Conservation (phyloP, 1,139 yeast species). For the Yamadazyma dendronema region DNA sequence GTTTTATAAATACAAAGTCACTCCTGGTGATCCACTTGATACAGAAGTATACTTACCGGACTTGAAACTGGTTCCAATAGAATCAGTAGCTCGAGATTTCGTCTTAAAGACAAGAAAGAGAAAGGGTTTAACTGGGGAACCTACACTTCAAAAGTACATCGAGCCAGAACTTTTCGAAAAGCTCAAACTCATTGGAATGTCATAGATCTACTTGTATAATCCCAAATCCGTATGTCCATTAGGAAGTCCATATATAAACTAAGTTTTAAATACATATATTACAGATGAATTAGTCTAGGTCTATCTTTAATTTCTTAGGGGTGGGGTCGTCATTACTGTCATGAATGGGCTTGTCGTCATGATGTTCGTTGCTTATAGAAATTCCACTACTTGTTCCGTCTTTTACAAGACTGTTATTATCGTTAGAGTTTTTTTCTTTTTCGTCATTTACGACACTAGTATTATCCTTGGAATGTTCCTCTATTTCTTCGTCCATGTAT, state of each 20-base stretch:
- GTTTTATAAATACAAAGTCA: slow-evolving; percentile 71
- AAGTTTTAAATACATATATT: background rate
- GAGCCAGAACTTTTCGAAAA: slow-evolving; percentile 58
- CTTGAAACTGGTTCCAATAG: slow-evolving; percentile 69
- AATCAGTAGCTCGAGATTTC: slow-evolving; percentile 81
- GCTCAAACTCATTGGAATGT: slow-evolving; percentile 49
- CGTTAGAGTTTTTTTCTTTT: too few species aligned
- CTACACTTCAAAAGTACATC: slow-evolving; percentile 67
- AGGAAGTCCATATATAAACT: background rate
- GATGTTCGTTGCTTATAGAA: too few species aligned
- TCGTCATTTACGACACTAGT: background rate
- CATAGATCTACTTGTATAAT: too few species aligned
- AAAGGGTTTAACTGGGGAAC: slow-evolving; percentile 82
- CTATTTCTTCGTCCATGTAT: background rate
- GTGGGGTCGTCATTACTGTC: background rate
- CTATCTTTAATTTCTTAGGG: background rate
- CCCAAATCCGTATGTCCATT: background rate
- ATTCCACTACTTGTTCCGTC: background rate
- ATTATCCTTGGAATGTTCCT: background rate
- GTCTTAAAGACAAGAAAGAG: slow-evolving; percentile 84
- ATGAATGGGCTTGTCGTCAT: background rate
- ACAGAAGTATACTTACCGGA: slow-evolving; percentile 59
- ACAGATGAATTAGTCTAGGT: background rate
- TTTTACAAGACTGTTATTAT: background rate
- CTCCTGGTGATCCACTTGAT: slow-evolving; percentile 93